Base-by-base conservation (phyloP, 352 stramenopile species). In the Phytophthora aleatoria region DNA sequence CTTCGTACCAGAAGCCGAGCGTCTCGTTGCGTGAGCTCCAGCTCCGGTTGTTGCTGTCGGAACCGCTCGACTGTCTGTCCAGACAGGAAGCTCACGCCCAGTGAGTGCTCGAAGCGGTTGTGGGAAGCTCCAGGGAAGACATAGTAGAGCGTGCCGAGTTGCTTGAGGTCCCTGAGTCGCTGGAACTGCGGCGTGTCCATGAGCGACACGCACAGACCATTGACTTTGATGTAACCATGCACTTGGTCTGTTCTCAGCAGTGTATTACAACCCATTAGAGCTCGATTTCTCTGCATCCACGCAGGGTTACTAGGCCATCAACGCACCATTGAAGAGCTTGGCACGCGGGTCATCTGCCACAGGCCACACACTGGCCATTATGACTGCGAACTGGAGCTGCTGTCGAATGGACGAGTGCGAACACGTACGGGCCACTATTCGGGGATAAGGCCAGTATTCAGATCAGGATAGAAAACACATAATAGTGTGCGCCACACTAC, bases 101-200 rank as follows among this genome's bases (percentile, higher is more conserved):
- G 59, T 10, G 82, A 97, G 74, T 99, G 97, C 67, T 98, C 91
- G 55, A 99, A 99, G n/a, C 97, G 83, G 52, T 92, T 97, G 74
- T 99, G 96, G 43, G 87, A 94, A 1, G 80, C 92, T 33, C 79
- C 90, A 0, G 90, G 86, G 70, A 97, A 93, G 20, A 94, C 82
- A 45, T 94, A 91, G 67, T 92, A 94, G 30, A 92, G 80, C 28
- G 83, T 92, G 13, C 96, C 97, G 24, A 99, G 81, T 76, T 99
- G 97, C 68, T 97, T 96, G 26, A 99, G 77, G 43, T 94, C 76
- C 43, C 94, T 78, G n/a, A 99, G 84, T 5, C 97, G 88, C 69
- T 99, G 95, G 77, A 97, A 98, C 72, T 98, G 84, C 36, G 87
- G 84, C 35, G 93, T 97, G 73, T 98, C 92, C 73, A 98, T 94